phyloP scores from a whole-genome alignment of 768 basidiomycete genomes.

The Mycena kentingensis region DNA sequence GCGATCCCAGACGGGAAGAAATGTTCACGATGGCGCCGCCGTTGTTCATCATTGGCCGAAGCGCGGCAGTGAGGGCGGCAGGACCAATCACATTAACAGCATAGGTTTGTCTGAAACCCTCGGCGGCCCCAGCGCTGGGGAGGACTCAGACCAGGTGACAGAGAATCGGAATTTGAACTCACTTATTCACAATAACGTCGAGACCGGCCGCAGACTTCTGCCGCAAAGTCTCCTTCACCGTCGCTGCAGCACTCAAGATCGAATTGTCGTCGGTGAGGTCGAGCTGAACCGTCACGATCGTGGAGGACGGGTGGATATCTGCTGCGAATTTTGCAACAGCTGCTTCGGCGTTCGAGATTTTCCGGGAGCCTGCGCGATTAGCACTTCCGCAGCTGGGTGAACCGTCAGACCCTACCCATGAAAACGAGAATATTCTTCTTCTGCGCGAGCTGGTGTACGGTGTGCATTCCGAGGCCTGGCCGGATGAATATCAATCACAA shows the following conservation, averaged over 20 bases:
- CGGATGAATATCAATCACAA: too few relatives aligned
- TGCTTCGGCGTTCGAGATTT: slow-evolving; percentile 6
- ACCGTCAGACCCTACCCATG: slow-evolving; percentile 4
- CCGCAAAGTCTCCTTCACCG: neutral
- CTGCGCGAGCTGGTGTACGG: slow-evolving; percentile 5
- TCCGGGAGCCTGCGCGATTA: slow-evolving; percentile 7
- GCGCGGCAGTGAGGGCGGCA: neutral
- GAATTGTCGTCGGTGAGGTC: slow-evolving; percentile 11
- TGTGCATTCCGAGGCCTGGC: slow-evolving; percentile 10
- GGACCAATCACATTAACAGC: slow-evolving; percentile 15
- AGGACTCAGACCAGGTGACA: neutral
- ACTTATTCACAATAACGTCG: slow-evolving; percentile 9
- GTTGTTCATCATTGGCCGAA: slow-evolving; percentile 11
- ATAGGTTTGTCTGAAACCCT: slow-evolving; percentile 1
- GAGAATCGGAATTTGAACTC: neutral
- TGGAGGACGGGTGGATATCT: slow-evolving; percentile 9
- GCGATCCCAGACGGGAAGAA: slow-evolving; percentile 6
- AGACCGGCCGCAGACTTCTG: neutral
- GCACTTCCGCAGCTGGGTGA: neutral
- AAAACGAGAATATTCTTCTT: slow-evolving; percentile 1
- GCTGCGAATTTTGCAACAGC: slow-evolving; percentile 6
- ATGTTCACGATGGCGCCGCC: slow-evolving; percentile 15
- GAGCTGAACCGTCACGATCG: slow-evolving; percentile 11
- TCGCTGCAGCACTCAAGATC: slow-evolving; percentile 1
- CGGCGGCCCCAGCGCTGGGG: neutral